Evolutionary conservation across 352 stramenopile species (phyloP).

Genomic region (Pythium rishiriense): DNA sequence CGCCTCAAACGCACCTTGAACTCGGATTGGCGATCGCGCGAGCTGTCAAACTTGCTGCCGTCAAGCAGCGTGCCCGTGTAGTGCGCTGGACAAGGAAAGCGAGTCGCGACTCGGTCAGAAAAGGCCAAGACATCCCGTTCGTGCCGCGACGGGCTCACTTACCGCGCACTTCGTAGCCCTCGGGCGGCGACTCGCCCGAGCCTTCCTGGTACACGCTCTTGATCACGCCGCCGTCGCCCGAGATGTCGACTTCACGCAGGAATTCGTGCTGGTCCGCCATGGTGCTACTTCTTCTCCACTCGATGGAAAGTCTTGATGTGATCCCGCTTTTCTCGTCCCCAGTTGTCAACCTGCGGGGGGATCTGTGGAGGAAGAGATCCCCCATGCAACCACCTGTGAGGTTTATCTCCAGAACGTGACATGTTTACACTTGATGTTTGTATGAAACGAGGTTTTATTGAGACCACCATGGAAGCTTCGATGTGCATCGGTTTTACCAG

Average conservation of each 20-base stretch:
- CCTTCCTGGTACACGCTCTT: constrained; percentile 92
- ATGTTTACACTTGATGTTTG: constrained; percentile 10
- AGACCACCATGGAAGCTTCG: constrained; percentile 10
- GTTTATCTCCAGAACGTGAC: constrained; percentile 22
- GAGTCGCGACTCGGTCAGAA: not conserved
- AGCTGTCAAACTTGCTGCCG: constrained; percentile 95
- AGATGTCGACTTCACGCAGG: constrained; percentile 61
- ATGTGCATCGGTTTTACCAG: constrained; percentile 16
- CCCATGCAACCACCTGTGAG: constrained; percentile 2
- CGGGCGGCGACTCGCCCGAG: constrained; percentile 72
- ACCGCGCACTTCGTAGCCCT: constrained; percentile 85
- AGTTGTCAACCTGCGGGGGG: not conserved
- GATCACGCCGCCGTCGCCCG: constrained; percentile 87
- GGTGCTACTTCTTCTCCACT: not conserved
- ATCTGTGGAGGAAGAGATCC: constrained; percentile 11
- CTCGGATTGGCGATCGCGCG: constrained; percentile 83
- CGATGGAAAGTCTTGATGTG: constrained; percentile 24
- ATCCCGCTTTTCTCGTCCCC: not conserved
- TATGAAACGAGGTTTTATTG: constrained; percentile 21
- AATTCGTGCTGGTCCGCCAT: constrained; percentile 32
- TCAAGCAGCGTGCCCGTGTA: constrained; percentile 96
- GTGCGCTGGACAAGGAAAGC: constrained; percentile 62
- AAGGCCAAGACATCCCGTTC: too few relatives aligned
- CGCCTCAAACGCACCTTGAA: constrained; percentile 57
- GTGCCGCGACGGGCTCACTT: not conserved